Evolutionary conservation across 2,329 filamentous ascomycete species (phyloP).

Genomic region (Aspergillus ochraceus): DNA sequence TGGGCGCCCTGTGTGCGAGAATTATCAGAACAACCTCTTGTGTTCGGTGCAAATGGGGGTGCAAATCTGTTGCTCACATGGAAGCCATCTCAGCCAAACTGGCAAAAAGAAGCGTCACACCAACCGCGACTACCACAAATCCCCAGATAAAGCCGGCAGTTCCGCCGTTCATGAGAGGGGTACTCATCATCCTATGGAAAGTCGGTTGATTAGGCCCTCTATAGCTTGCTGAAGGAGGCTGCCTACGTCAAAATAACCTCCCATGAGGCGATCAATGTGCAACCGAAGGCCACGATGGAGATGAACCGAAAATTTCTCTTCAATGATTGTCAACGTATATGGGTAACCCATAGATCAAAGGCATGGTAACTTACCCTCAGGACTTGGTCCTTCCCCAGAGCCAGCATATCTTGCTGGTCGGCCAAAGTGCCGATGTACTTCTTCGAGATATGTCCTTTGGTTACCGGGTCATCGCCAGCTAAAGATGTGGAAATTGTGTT

Average conservation of each 20-base stretch:
- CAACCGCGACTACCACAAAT: constrained; percentile 33
- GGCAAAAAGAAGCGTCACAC: constrained; percentile 36
- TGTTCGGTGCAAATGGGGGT: background rate
- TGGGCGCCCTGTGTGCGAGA: constrained; percentile 37
- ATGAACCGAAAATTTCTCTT: constrained; percentile 46
- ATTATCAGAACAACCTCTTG: background rate
- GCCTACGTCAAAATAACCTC: constrained; percentile 43
- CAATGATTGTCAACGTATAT: constrained; percentile 10
- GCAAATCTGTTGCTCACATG: constrained; percentile 31
- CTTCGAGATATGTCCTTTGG: constrained; percentile 1
- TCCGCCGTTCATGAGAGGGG: constrained; percentile 38
- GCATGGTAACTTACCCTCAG: background rate
- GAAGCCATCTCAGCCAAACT: constrained; percentile 46
- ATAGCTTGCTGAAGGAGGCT: background rate
- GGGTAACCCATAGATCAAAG: background rate
- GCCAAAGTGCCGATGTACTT: constrained; percentile 7
- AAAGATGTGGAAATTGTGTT: background rate
- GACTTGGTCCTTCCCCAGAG: constrained; percentile 4
- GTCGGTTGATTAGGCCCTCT: background rate
- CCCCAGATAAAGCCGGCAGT: constrained; percentile 40
- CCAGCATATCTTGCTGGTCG: constrained; percentile 4
- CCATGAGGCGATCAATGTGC: constrained; percentile 46
- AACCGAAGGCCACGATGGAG: constrained; percentile 47
- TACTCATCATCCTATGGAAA: constrained; percentile 24
- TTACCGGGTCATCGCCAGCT: background rate